phyloP scores from a whole-genome alignment of 164 flowering plant species.

The Dillenia suffruticosa region DNA sequence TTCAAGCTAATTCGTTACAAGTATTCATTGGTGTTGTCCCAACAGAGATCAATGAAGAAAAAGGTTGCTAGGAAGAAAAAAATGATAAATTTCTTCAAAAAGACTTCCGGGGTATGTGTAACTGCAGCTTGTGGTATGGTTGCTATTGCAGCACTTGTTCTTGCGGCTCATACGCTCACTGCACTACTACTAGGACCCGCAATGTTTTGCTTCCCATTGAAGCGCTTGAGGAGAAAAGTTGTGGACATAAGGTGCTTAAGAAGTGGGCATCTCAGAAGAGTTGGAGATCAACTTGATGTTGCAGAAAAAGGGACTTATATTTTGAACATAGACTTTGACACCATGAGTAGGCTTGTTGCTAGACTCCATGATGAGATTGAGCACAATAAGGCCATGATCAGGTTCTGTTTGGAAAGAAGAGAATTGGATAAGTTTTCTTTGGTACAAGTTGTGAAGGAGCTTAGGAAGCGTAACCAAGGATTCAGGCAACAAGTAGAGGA shows the following conservation, averaged over 20 bases:
- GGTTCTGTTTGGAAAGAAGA: conserved; percentile 41
- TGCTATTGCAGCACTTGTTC: conserved; percentile 20
- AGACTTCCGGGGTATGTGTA: conserved; percentile 29
- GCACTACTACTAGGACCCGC: conserved; percentile 47
- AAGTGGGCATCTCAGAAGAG: conserved; percentile 23
- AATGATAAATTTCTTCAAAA: conserved; percentile 33
- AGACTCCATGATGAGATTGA: conserved; percentile 49
- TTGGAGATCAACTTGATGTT: conserved; percentile 40
- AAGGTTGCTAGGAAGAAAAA: conserved; percentile 38
- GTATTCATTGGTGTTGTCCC: conserved; percentile 36
- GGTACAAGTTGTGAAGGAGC: conserved; percentile 46
- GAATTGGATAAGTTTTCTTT: conserved; percentile 30
- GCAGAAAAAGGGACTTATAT: conserved; percentile 59
- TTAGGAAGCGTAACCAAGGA: conserved; percentile 36
- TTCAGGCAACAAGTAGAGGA: conserved; percentile 54
- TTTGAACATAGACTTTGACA: conserved; percentile 48
- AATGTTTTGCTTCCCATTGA: conserved; percentile 28
- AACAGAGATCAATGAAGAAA: conserved; percentile 30
- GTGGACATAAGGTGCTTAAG: conserved; percentile 10
- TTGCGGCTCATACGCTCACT: conserved; percentile 43
- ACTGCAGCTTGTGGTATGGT: conserved; percentile 35
- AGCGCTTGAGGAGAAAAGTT: conserved; percentile 25
- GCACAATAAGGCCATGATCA: conserved; percentile 38
- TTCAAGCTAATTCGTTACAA: conserved; percentile 38
- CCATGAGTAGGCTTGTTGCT: conserved; percentile 36